Evolutionary conservation across 352 stramenopile species (phyloP), one percentile per base, ranked within the genome.

Genomic region (Pythium scleroteichum): DNA sequence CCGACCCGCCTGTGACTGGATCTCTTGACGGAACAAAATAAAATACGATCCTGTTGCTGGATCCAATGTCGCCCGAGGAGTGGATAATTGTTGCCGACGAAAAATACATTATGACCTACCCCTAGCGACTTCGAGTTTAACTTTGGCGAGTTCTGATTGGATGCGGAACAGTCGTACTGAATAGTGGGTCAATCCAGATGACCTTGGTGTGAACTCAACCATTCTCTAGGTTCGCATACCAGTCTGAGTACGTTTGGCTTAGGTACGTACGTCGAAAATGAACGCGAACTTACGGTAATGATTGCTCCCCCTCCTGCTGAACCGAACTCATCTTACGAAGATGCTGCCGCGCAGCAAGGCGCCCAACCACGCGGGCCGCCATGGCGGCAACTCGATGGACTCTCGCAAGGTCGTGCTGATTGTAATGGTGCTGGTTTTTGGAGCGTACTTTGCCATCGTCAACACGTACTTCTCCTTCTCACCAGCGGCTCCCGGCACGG

Each of bases 401-500:
- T 60, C 55, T 53, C 82, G 76, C 60, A 86, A 87, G 66, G 54
- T 75, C 41, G 72, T 92, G 59, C 64, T 90, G 17, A 41, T 78
- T 10, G 66, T 52, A 22, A 78, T 90, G 59, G 66, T 74, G 22
- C 56, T 88, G 44, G 40, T 92, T 10, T 82, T 92, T 55, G 69
- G 82, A 5, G 58, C 67, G 10, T 92, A 92, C 70, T 88, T 90
- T 44, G 58, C 75, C 19, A 64, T 87, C 16, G 66, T 90, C 44
- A 85, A 88, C 65, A 67, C 81, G 19, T 85, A 82, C 62, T 90
- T 90, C 62, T 73, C 78, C 52, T 59, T 87, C 33, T 38, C 47
- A 22, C 47, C 61, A 2, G 23, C 42, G 20, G 33, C 40, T 12
- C 50, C 59, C 35, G 42, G 50, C 49, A 35, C 26, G 27, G 52